phyloP scores from a whole-genome alignment of 2,329 filamentous ascomycete genomes.

The Trichoderma guizhouense region DNA sequence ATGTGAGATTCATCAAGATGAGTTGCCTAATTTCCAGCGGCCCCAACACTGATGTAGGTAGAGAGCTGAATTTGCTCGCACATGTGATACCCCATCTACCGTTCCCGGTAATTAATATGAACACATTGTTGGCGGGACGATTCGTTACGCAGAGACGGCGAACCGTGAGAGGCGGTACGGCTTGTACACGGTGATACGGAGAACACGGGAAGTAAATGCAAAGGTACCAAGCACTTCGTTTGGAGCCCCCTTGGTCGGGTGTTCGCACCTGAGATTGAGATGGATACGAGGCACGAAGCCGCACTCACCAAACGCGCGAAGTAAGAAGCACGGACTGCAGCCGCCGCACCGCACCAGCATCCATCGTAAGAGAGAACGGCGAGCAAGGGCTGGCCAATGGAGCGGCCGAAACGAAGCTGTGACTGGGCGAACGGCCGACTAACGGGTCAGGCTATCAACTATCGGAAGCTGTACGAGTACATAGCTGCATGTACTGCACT shows the following conservation, averaged over 20 bases:
- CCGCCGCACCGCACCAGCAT: background rate
- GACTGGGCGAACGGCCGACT: background rate
- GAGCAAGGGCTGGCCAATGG: background rate
- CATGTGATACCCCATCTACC: background rate
- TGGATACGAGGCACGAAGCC: background rate
- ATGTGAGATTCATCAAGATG: background rate
- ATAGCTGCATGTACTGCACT: background rate
- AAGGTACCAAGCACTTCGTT: background rate
- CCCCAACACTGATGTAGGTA: background rate
- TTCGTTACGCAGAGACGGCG: background rate
- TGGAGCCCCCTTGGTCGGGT: background rate
- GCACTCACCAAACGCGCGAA: background rate
- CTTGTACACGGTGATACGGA: background rate
- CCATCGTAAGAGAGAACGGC: background rate
- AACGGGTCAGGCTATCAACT: background rate
- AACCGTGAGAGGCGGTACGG: background rate
- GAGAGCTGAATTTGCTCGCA: background rate
- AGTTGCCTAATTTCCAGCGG: background rate
- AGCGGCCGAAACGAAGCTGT: background rate
- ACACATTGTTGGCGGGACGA: background rate
- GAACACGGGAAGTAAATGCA: background rate
- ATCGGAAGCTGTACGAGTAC: background rate
- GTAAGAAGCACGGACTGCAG: background rate
- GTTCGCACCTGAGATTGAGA: background rate
- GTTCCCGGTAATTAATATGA: background rate